These are phyloP conservation scores for Lactifluus pinguis DNA, from an alignment of 768 basidiomycete genomes.

Conservation along the genomic window DNA sequence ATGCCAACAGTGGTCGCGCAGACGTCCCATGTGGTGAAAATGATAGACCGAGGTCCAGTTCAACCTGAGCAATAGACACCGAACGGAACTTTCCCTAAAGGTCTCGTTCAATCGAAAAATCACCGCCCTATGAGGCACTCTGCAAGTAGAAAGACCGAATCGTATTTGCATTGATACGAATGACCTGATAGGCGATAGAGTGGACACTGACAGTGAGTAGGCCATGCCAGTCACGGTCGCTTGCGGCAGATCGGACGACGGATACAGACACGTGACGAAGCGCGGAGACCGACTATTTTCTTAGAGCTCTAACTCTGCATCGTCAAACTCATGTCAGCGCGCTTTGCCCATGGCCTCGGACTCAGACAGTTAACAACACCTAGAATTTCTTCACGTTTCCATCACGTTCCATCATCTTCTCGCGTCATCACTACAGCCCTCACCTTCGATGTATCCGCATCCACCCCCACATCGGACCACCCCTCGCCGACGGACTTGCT, in stretches of 20 bases:
- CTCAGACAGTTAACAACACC: constrained; percentile 5
- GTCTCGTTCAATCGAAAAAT: not conserved
- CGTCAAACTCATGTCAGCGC: constrained; percentile 16
- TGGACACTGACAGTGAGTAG: not conserved
- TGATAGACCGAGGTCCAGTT: not conserved
- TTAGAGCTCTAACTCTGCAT: not conserved
- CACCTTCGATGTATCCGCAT: not conserved
- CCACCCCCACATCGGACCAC: not conserved
- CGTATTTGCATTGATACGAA: not conserved
- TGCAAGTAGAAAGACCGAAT: not conserved
- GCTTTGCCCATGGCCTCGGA: constrained; percentile 11
- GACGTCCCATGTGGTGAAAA: not conserved
- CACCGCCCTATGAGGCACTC: not conserved
- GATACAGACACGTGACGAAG: not conserved
- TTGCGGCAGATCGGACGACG: no score
- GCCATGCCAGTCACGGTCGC: no score
- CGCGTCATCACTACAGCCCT: not conserved
- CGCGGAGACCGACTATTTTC: no score
- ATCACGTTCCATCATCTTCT: constrained; percentile 1
- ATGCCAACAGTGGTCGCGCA: not conserved
- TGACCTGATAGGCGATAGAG: not conserved
- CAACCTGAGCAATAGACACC: not conserved
- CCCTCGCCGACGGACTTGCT: constrained; percentile 15
- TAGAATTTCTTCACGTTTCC: not conserved
- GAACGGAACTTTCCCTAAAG: not conserved